phyloP scores from a whole-genome alignment of 805 yeast genomes.

The Barnettozyma californica region DNA sequence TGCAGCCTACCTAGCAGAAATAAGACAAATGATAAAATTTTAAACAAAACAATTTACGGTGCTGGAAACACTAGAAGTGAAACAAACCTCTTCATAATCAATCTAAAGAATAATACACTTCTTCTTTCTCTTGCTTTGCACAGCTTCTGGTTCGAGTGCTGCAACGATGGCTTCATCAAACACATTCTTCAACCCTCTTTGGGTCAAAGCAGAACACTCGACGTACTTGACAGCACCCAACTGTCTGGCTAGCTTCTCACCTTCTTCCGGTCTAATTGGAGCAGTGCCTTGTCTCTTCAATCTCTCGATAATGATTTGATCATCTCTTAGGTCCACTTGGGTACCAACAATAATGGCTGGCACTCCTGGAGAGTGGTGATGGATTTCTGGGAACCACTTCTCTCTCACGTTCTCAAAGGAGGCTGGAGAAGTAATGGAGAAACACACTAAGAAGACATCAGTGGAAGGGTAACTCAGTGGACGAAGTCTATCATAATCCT shows the following conservation, averaged over 20 bases:
- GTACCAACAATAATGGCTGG: conserved; percentile 97
- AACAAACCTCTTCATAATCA: conserved; percentile 3
- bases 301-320: conserved; percentile 84
- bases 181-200: conserved; percentile 94
- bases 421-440: conserved; percentile 95
- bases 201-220: conserved; percentile 96
- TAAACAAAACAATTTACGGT: background rate
- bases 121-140: conserved; percentile 68
- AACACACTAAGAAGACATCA: conserved; percentile 93
- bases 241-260: conserved; percentile 90
- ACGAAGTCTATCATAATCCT: conserved; percentile 95
- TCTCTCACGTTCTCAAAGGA: conserved; percentile 96
- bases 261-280: conserved; percentile 82
- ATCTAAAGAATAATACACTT: conserved; percentile 65
- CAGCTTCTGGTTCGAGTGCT: conserved; percentile 93
- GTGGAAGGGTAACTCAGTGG: conserved; percentile 97
- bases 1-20: background rate
- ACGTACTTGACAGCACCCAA: conserved; percentile 94
- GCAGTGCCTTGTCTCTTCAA: conserved; percentile 84
- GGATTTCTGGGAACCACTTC: conserved; percentile 98
- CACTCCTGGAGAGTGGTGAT: conserved; percentile 97
- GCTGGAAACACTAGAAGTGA: background rate
- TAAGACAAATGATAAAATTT: background rate
- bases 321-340: conserved; percentile 91
- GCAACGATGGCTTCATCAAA: conserved; percentile 98